A percentile compares a stretch with the other conserved stretches of the same genome.
These are phyloP conservation scores for Hemileccinum rubropunctum DNA, from an alignment of 768 basidiomycete genomes.

Conservation along the genomic window DNA sequence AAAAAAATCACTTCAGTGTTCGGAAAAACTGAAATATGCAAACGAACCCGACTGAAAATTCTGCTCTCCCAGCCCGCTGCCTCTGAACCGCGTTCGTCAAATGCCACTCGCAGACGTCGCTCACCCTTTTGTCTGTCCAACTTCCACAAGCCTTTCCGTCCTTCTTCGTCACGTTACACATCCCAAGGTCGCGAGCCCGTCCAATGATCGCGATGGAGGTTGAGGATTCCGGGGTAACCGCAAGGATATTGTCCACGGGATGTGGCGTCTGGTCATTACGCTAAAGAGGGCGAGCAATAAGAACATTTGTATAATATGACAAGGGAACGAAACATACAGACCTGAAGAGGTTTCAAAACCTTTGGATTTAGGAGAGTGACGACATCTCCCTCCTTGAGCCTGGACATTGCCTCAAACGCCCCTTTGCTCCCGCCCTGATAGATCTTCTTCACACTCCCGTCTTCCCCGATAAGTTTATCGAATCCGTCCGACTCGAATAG, in stretches of 20 bases:
- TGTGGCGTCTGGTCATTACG: slow-evolving; percentile 54
- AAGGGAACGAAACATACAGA: slow-evolving; percentile 30
- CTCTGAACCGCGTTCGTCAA: slow-evolving; percentile 77
- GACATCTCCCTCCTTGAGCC: slow-evolving; percentile 85
- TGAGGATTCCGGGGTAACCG: slow-evolving; percentile 81
- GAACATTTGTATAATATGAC: background rate
- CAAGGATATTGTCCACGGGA: slow-evolving; percentile 78
- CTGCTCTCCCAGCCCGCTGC: slow-evolving; percentile 71
- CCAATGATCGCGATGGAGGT: slow-evolving; percentile 84
- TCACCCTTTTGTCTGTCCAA: slow-evolving; percentile 90
- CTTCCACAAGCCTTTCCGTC: slow-evolving; percentile 81
- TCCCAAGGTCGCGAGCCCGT: slow-evolving; percentile 80
- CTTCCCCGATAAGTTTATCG: slow-evolving; percentile 52
- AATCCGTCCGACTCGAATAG: slow-evolving; percentile 85
- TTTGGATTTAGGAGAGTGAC: slow-evolving; percentile 86
- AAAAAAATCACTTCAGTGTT: background rate
- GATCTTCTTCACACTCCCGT: slow-evolving; percentile 53
- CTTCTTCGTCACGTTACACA: slow-evolving; percentile 72
- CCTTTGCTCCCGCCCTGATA: slow-evolving; percentile 91
- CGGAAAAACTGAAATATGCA: background rate
- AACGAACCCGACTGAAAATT: slow-evolving; percentile 80
- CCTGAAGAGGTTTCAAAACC: slow-evolving; percentile 84
- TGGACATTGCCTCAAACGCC: slow-evolving; percentile 86
- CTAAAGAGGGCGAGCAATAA: slow-evolving; percentile 8
- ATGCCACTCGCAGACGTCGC: slow-evolving; percentile 91